phyloP scores from a whole-genome alignment of 2,329 filamentous ascomycete species.

The Phaeophleospora eucalypticola region DNA sequence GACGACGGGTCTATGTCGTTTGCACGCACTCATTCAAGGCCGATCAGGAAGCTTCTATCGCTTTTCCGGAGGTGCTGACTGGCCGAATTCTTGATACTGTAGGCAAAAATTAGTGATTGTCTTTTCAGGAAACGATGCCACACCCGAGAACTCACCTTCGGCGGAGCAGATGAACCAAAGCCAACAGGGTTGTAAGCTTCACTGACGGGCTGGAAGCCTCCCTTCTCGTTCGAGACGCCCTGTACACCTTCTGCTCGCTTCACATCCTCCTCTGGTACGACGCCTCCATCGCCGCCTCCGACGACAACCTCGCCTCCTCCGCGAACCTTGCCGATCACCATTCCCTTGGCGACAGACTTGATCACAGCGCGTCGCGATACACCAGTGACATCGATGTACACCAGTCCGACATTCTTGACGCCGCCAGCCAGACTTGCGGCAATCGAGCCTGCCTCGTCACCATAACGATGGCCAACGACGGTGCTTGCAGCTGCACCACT shows the following conservation, averaged over 20 bases:
- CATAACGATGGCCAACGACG: slow-evolving; percentile 86
- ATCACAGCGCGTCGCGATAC: slow-evolving; percentile 85
- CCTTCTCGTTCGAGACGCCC: slow-evolving; percentile 13
- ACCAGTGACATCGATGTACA: slow-evolving; percentile 94
- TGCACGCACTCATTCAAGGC: no score
- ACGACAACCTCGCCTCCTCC: slow-evolving; percentile 71
- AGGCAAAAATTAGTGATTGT: neutral
- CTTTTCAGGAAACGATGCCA: neutral
- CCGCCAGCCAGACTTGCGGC: slow-evolving; percentile 73
- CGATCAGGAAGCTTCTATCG: neutral
- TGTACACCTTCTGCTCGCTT: slow-evolving; percentile 31
- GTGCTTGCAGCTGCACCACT: slow-evolving; percentile 75
- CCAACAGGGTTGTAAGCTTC: slow-evolving; percentile 27
- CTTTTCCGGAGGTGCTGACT: slow-evolving; percentile 16
- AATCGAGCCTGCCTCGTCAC: slow-evolving; percentile 75
- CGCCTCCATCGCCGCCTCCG: slow-evolving; percentile 59
- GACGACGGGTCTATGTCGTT: neutral
- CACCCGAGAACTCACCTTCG: slow-evolving; percentile 3
- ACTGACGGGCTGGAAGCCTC: slow-evolving; percentile 19
- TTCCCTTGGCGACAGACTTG: slow-evolving; percentile 93
- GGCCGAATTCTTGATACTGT: slow-evolving; percentile 25
- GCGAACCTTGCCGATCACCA: slow-evolving; percentile 79
- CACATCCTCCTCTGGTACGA: slow-evolving; percentile 38
- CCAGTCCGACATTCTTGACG: slow-evolving; percentile 91
- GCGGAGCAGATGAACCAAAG: slow-evolving; percentile 25